Evolutionary conservation across 768 basidiomycete species (phyloP).

Genomic region (Podaxis carcinomalis): DNA sequence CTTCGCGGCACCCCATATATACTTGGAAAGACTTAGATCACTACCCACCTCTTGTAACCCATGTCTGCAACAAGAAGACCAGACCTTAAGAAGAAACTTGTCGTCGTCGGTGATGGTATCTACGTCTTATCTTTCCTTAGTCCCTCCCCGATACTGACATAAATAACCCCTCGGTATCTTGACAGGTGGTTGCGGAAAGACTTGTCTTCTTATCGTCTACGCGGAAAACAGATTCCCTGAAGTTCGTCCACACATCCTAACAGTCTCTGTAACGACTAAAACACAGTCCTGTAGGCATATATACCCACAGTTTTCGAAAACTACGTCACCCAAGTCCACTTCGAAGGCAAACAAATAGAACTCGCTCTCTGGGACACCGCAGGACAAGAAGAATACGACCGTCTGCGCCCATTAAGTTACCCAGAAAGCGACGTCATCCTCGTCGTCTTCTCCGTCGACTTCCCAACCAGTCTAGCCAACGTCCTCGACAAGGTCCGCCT

Average conservation of each 20-base stretch:
- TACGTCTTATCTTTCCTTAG: not conserved
- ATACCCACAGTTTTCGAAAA: slow-evolving; percentile 94
- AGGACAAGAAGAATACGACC: slow-evolving; percentile 95
- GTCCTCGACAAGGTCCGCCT: slow-evolving; percentile 78
- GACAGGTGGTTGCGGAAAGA: slow-evolving; percentile 85
- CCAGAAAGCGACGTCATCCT: slow-evolving; percentile 90
- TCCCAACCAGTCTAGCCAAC: slow-evolving; percentile 86
- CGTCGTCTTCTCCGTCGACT: slow-evolving; percentile 92
- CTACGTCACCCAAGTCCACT: slow-evolving; percentile 83
- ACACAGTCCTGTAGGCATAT: slow-evolving; percentile 59
- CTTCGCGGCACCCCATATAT: not conserved
- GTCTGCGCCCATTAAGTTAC: slow-evolving; percentile 80
- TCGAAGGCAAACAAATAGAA: slow-evolving; percentile 86
- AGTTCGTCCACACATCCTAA: slow-evolving; percentile 38
- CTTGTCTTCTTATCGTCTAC: slow-evolving; percentile 93
- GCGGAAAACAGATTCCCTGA: slow-evolving; percentile 96
- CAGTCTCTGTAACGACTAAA: not conserved
- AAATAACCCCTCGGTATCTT: slow-evolving; percentile 1
- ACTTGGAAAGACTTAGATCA: slow-evolving; percentile 14
- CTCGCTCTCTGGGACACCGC: slow-evolving; percentile 99
- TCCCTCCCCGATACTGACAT: slow-evolving; percentile 19
- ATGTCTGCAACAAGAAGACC: slow-evolving; percentile 41
- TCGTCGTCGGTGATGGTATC: slow-evolving; percentile 82
- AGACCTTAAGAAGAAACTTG: slow-evolving; percentile 82
- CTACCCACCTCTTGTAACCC: slow-evolving; percentile 21